Conservation (phyloP, 1,284 basidiomycete genomes). For the Pascua sp. region DNA sequence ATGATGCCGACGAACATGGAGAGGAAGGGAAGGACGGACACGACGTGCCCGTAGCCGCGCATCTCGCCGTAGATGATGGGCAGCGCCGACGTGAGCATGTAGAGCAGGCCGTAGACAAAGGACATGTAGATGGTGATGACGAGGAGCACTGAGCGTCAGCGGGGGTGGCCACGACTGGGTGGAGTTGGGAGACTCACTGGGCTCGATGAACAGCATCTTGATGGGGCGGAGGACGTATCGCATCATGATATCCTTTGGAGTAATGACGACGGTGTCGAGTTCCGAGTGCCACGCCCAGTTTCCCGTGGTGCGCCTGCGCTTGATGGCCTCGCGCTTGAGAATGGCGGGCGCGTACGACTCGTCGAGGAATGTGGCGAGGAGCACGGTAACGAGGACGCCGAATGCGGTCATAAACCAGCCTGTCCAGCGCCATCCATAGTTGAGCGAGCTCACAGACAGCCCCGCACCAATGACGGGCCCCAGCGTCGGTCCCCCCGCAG, state of each 20-base stretch:
- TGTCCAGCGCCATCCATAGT: constrained; percentile 24
- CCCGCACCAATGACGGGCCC: constrained; percentile 21
- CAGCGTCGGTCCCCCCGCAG: constrained; percentile 15
- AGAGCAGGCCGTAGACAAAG: constrained; percentile 25
- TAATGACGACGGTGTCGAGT: constrained; percentile 17
- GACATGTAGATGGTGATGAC: constrained; percentile 25
- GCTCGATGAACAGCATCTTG: constrained; percentile 23
- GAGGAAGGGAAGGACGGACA: constrained; percentile 13
- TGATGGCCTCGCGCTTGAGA: constrained; percentile 12
- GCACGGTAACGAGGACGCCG: constrained; percentile 12
- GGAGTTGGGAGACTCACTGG: background rate
- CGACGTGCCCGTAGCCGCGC: constrained; percentile 13
- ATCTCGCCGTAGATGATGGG: constrained; percentile 25
- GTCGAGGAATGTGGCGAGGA: constrained; percentile 17
- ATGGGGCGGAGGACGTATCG: constrained; percentile 23
- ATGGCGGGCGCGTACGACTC: constrained; percentile 21
- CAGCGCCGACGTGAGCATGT: constrained; percentile 26
- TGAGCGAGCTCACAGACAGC: constrained; percentile 1
- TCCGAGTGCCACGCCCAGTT: constrained; percentile 21
- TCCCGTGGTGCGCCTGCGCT: constrained; percentile 12
- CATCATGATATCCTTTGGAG: constrained; percentile 15
- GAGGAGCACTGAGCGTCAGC: constrained; percentile 10
- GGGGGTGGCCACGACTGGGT: too few species aligned
- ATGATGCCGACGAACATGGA: constrained; percentile 22
- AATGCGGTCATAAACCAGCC: constrained; percentile 23